phyloP scores from a whole-genome alignment of 2,329 filamentous ascomycete genomes.

The Rutstroemia sp. region DNA sequence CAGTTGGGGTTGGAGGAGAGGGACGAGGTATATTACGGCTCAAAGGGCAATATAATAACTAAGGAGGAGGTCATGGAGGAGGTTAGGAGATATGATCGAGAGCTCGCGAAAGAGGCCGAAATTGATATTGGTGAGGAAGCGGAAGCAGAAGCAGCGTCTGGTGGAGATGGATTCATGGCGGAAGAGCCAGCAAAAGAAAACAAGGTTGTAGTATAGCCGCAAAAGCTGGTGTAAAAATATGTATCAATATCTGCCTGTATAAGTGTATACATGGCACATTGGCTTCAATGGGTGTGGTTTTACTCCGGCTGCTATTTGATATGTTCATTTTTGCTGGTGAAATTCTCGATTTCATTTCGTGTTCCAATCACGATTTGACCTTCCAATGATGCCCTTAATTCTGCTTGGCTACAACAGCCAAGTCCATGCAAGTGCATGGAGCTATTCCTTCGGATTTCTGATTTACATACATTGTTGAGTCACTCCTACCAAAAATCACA shows the following conservation, averaged over 20 bases:
- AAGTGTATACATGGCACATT: conserved; percentile 2
- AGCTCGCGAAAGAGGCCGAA: conserved; percentile 36
- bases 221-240: conserved; percentile 2
- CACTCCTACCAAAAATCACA: too few species aligned
- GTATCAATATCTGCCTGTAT: conserved; percentile 7
- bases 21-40: conserved; percentile 31
- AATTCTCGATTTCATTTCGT: too few species aligned
- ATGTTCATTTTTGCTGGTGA: too few species aligned
- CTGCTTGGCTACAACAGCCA: too few species aligned
- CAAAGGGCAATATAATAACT: conserved; percentile 31
- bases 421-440: background rate
- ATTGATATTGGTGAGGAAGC: conserved; percentile 35
- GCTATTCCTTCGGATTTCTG: background rate
- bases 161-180: conserved; percentile 31
- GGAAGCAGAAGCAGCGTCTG: conserved; percentile 29
- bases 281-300: background rate
- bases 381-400: too few species aligned
- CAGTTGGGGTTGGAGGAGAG: conserved; percentile 55
- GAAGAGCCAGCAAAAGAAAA: conserved; percentile 31
- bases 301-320: background rate
- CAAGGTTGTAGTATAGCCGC: conserved; percentile 19
- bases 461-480: too few species aligned
- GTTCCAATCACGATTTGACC: too few species aligned
- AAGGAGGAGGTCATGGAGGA: conserved; percentile 27
- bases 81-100: conserved; percentile 35